Conservation (phyloP, 495 filamentous ascomycete species). For the Sordaria brevicollis region DNA sequence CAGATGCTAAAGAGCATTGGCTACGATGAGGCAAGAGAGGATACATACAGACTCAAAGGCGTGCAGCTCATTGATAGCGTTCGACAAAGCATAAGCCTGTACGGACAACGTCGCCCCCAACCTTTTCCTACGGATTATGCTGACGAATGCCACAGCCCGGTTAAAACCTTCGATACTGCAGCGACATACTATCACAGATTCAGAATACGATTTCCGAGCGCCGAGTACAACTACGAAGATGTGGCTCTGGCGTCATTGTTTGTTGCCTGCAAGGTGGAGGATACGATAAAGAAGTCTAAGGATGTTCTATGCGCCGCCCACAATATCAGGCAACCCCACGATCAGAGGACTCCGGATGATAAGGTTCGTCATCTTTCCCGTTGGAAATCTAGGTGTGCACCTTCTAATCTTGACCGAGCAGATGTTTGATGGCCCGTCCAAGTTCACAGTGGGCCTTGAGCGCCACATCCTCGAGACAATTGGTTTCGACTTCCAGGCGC, state of each 20-base stretch:
- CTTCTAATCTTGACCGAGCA: conserved; percentile 22
- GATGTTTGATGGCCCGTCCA: conserved; percentile 67
- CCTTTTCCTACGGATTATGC: background rate
- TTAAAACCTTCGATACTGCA: conserved; percentile 77
- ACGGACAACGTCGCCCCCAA: conserved; percentile 17
- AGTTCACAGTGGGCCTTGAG: conserved; percentile 78
- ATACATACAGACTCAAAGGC: conserved; percentile 60
- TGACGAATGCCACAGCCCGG: conserved; percentile 41
- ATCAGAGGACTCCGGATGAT: conserved; percentile 74
- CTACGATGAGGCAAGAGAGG: conserved; percentile 44
- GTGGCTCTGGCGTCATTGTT: conserved; percentile 82
- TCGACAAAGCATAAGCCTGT: conserved; percentile 61
- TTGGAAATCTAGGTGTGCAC: background rate
- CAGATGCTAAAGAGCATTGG: conserved; percentile 27
- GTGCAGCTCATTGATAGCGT: conserved; percentile 75
- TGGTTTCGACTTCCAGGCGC: conserved; percentile 87
- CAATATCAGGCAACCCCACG: conserved; percentile 67
- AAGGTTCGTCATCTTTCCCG: conserved; percentile 39
- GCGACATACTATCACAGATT: conserved; percentile 84
- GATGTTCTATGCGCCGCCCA: conserved; percentile 87
- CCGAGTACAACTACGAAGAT: conserved; percentile 59
- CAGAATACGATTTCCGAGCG: conserved; percentile 64
- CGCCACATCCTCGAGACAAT: conserved; percentile 88
- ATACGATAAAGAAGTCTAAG: conserved; percentile 90
- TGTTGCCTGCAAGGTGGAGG: conserved; percentile 91